These are phyloP conservation scores for Hebeloma cylindrosporum DNA, from an alignment of 768 basidiomycete species.

Conservation along the genomic window DNA sequence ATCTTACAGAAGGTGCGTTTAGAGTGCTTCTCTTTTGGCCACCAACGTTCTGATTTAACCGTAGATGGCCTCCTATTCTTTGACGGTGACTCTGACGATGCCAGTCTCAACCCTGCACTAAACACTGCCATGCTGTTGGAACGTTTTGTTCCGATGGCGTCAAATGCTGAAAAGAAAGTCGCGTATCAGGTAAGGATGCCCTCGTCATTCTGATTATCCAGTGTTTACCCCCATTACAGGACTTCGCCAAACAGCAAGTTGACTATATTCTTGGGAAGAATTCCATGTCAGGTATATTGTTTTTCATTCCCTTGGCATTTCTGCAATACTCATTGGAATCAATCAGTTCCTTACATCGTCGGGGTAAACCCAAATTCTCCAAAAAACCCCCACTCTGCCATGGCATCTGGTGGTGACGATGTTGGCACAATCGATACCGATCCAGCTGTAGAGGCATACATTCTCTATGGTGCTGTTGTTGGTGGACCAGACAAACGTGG, in stretches of 20 bases:
- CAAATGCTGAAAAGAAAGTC: slow-evolving; percentile 52
- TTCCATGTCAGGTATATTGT: slow-evolving; percentile 70
- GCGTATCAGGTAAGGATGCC: slow-evolving; percentile 56
- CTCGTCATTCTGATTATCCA: background rate
- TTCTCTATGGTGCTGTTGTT: slow-evolving; percentile 84
- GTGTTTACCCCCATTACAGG: slow-evolving; percentile 36
- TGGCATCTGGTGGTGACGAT: slow-evolving; percentile 81
- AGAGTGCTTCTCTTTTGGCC: background rate
- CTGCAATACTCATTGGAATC: background rate
- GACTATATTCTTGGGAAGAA: slow-evolving; percentile 87
- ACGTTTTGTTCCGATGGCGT: slow-evolving; percentile 74
- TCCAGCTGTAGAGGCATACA: slow-evolving; percentile 70
- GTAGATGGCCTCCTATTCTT: slow-evolving; percentile 81
- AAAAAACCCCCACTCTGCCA: slow-evolving; percentile 85
- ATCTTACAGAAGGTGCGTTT: slow-evolving; percentile 59
- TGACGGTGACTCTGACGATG: slow-evolving; percentile 77
- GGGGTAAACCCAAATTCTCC: slow-evolving; percentile 91
- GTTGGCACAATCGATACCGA: slow-evolving; percentile 67
- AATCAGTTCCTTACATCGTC: slow-evolving; percentile 76
- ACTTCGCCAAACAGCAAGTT: slow-evolving; percentile 74
- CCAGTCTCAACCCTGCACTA: slow-evolving; percentile 82
- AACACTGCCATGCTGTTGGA: slow-evolving; percentile 84
- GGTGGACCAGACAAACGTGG: slow-evolving; percentile 83
- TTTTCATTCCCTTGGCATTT: background rate
- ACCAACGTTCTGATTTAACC: slow-evolving; percentile 1